Conservation (phyloP, 805 yeast species). For the Teunomyces pallodes region DNA sequence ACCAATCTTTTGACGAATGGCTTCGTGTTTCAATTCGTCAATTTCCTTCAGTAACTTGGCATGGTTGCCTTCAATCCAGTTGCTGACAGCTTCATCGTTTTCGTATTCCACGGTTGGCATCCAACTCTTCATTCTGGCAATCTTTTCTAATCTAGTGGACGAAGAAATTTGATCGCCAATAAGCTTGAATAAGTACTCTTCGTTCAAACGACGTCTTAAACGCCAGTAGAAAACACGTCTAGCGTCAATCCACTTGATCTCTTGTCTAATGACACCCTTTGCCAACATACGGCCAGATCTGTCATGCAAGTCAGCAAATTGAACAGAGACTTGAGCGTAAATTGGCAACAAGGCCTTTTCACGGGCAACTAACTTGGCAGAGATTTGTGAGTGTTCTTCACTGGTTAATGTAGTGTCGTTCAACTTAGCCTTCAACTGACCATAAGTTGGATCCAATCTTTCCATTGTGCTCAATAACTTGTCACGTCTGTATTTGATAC, state of each 20-base stretch:
- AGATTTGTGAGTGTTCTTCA: conserved; percentile 64
- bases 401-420: conserved; percentile 49
- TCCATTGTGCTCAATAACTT: conserved; percentile 88
- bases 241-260: conserved; percentile 79
- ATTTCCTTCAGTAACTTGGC: conserved; percentile 56
- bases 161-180: conserved; percentile 60
- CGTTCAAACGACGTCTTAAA: conserved; percentile 90
- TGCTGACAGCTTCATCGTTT: conserved; percentile 74
- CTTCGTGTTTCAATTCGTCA: conserved; percentile 63
- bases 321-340: conserved; percentile 88
- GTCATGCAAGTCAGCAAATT: conserved; percentile 97
- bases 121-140: conserved; percentile 86
- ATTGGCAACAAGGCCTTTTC: conserved; percentile 80
- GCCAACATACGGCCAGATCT: conserved; percentile 97
- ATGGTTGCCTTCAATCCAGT: conserved; percentile 82
- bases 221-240: conserved; percentile 99
- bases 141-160: conserved; percentile 70
- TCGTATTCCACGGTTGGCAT: conserved; percentile 70
- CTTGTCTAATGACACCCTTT: conserved; percentile 85
- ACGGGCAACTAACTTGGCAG: conserved; percentile 69
- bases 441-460: conserved; percentile 78
- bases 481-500: conserved; percentile 94
- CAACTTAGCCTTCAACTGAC: conserved; percentile 60
- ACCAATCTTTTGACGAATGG: conserved; percentile 62
- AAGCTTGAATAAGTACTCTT: conserved; percentile 79